Percentiles rank a stretch among this genome's conserved stretches.
phyloP scores from a whole-genome alignment of 1,139 yeast genomes.

The Sugiyamaella grinbergsii region DNA sequence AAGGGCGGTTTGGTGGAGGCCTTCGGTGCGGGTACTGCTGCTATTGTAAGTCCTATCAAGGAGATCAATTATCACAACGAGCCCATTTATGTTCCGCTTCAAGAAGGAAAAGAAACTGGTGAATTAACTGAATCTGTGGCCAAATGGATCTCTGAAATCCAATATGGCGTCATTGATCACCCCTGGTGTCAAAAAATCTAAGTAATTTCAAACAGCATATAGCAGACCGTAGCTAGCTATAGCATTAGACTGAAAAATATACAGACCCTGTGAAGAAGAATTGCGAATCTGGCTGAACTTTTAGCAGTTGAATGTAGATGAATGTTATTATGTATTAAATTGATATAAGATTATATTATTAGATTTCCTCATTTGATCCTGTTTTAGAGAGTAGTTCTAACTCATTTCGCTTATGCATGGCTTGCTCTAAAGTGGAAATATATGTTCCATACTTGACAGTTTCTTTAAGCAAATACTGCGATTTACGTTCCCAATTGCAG shows the following conservation, averaged over 20 bases:
- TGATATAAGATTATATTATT: neutral
- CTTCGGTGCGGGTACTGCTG: conserved; percentile 98
- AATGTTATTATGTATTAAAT: no score
- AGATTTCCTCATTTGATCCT: neutral
- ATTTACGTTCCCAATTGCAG: conserved; percentile 41
- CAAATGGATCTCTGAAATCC: conserved; percentile 83
- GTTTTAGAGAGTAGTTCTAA: neutral
- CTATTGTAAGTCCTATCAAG: conserved; percentile 90
- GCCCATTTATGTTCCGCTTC: conserved; percentile 72
- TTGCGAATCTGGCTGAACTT: no score
- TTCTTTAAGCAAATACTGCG: conserved; percentile 39
- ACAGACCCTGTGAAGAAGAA: no score
- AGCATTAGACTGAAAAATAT: no score
- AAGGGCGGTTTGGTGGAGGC: conserved; percentile 90
- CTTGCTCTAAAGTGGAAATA: conserved; percentile 34
- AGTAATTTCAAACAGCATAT: neutral
- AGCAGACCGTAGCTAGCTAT: no score
- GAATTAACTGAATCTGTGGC: conserved; percentile 73
- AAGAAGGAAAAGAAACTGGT: conserved; percentile 78
- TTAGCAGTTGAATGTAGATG: no score
- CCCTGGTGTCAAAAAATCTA: conserved; percentile 48
- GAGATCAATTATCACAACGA: conserved; percentile 78
- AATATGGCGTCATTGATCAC: conserved; percentile 78
- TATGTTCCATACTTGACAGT: conserved; percentile 41
- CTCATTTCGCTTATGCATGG: conserved; percentile 29